Base-by-base conservation (phyloP, 2,329 filamentous ascomycete species). In the Cylindrodendrum hubeiense region DNA sequence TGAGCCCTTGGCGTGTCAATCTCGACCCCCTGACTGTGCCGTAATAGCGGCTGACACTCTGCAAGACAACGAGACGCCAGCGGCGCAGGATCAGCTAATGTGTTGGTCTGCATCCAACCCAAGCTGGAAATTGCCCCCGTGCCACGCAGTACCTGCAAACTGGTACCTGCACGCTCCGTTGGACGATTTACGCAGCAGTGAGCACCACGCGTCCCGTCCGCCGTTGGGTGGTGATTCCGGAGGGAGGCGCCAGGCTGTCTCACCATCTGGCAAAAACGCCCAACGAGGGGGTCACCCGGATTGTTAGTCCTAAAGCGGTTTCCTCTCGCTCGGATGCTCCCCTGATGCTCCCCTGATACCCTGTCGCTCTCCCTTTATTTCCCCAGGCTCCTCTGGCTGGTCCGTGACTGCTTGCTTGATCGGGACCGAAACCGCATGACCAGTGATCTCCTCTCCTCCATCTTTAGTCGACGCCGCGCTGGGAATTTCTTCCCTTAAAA, bases 121-220 rank as follows among this genome's bases (percentile, higher is more conserved):
- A 47, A 52, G 34, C 52, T 63, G 68, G 63, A 65, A 68, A 70
- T 60, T 67, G 57, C 28, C 53, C 67, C 60, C 63, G 67, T 69
- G 71, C 54, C 28, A 30, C 12, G 8, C 28, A n/a, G n/a, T n/a
- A 30, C 28, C 28, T 30, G 8, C 28, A 30, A n/a, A 24, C n/a
- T n/a, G n/a, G n/a, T n/a, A n/a, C n/a, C n/a, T n/a, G n/a, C n/a
- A n/a, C n/a, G n/a, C n/a, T n/a, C n/a, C n/a, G n/a, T n/a, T n/a
- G n/a, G n/a, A n/a, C n/a, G n/a, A n/a, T n/a, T n/a, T n/a, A n/a
- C n/a, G n/a, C 22, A 24, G 22, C 19, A 46, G 21, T 46, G 22
- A 22, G 22, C 43, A 26, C 7, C 43, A 44, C n/a, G n/a, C n/a
- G n/a, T n/a, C n/a, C n/a, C n/a, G n/a, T n/a, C n/a, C n/a, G n/a